phyloP scores from a whole-genome alignment of 108 stramenopile species.

The Stephanodiscus triporus region DNA sequence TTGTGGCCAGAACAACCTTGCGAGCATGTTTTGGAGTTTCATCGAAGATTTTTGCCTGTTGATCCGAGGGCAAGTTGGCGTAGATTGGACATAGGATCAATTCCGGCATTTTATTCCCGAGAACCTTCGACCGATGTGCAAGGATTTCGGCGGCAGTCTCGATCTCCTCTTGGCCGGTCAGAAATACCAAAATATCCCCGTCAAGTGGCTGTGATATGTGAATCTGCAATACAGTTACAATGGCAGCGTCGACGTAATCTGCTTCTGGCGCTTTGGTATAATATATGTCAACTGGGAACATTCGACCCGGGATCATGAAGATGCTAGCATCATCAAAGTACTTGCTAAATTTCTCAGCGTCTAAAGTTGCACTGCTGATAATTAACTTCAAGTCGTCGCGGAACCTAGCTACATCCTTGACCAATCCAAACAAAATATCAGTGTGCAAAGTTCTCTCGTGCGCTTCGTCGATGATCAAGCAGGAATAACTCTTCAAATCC shows the following conservation, averaged over 20 bases:
- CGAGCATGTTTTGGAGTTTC: conserved; percentile 93
- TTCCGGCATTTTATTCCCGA: conserved; percentile 95
- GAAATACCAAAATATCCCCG: conserved; percentile 97
- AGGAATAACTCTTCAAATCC: conserved; percentile 94
- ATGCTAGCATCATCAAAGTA: conserved; percentile 98
- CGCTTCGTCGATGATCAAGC: conserved; percentile 98
- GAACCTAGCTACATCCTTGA: conserved; percentile 97
- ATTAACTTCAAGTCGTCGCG: conserved; percentile 93
- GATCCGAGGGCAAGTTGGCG: conserved; percentile 96
- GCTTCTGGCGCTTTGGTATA: conserved; percentile 99
- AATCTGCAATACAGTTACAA: conserved; percentile 97
- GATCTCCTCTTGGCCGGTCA: conserved; percentile 99
- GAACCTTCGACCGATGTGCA: conserved; percentile 76
- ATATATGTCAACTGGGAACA: conserved; percentile 91
- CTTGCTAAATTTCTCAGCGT: conserved; percentile 97
- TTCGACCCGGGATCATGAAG: conserved; percentile 95
- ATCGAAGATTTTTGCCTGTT: conserved; percentile 99
- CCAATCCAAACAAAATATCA: conserved; percentile 96
- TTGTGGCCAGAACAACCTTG: conserved; percentile 98
- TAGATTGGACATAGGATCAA: conserved; percentile 98
- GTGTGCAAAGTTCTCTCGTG: conserved; percentile 98
- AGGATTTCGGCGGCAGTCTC: conserved; percentile 96
- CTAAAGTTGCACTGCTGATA: conserved; percentile 96
- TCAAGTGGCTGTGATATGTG: conserved; percentile 96
- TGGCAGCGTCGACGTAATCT: conserved; percentile 99